Percentiles rank a stretch among this genome's conserved stretches.
phyloP scores from a whole-genome alignment of 768 basidiomycete genomes.

The Lentinula lateritia region DNA sequence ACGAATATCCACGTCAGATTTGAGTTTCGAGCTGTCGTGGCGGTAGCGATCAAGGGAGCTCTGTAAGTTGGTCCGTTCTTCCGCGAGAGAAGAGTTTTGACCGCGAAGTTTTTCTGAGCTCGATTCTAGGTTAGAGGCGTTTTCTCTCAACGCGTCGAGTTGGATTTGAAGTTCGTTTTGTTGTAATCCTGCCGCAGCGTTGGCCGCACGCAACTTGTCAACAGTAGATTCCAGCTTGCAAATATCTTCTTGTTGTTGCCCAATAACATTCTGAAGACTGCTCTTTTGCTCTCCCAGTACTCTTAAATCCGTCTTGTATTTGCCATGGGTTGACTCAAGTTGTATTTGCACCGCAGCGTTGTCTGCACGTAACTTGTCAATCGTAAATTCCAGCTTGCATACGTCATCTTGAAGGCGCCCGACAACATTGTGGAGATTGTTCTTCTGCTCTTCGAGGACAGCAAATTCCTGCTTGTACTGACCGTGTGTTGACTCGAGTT shows the following conservation, averaged over 20 bases:
- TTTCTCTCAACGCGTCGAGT: constrained; percentile 10
- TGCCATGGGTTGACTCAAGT: constrained; percentile 12
- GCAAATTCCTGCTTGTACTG: constrained; percentile 32
- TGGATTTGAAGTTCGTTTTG: constrained; percentile 11
- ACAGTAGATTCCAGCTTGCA: constrained; percentile 16
- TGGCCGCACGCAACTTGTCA: constrained; percentile 14
- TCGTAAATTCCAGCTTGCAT: constrained; percentile 15
- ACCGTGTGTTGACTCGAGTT: constrained; percentile 10
- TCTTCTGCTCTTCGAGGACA: constrained; percentile 35
- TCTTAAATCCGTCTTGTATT: constrained; percentile 31
- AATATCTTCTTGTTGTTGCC: background rate
- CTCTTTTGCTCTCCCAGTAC: constrained; percentile 35
- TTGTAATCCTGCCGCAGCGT: background rate
- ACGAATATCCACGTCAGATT: background rate
- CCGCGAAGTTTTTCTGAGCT: constrained; percentile 16
- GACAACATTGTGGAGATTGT: constrained; percentile 16
- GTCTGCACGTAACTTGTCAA: constrained; percentile 23
- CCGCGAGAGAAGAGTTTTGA: background rate
- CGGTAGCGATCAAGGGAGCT: background rate
- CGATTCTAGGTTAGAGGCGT: constrained; percentile 18
- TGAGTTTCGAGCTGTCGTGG: background rate
- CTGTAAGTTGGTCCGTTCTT: background rate
- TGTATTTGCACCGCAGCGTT: background rate
- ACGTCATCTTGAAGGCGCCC: background rate
- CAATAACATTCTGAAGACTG: constrained; percentile 15